A percentile compares a stretch with the other conserved stretches of the same genome.
These are phyloP conservation scores for Trichoderma breve DNA, from an alignment of 2,329 filamentous ascomycete genomes.

Conservation along the genomic window DNA sequence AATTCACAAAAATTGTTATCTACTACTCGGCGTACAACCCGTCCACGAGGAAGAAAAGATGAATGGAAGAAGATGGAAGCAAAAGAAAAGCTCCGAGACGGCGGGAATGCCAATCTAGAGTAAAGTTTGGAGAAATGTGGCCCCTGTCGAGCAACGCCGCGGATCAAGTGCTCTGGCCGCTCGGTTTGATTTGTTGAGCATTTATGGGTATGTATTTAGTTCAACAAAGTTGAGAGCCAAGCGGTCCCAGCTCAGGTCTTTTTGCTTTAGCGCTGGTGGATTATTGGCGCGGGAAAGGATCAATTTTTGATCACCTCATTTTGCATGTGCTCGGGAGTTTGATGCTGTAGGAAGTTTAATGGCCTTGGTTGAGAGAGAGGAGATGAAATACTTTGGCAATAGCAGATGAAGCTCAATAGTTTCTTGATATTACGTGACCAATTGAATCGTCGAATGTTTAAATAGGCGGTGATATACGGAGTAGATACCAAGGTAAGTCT, in stretches of 20 bases:
- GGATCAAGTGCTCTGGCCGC: conserved; percentile 2
- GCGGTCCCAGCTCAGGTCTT: background rate
- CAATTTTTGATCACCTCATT: background rate
- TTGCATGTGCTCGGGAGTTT: background rate
- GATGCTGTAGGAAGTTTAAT: background rate
- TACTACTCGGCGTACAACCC: background rate
- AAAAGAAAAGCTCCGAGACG: background rate
- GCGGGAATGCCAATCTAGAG: background rate
- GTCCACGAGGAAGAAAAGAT: background rate
- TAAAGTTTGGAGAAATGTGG: conserved; percentile 14
- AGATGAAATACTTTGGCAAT: background rate
- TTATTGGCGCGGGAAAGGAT: background rate
- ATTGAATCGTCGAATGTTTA: background rate
- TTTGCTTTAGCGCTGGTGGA: conserved; percentile 1
- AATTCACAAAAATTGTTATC: background rate
- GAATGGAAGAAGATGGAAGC: conserved; percentile 1
- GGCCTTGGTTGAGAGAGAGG: background rate
- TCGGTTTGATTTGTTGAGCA: conserved; percentile 19
- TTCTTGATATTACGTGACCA: background rate
- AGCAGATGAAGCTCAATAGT: background rate
- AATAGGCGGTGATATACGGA: background rate
- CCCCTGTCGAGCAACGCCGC: background rate
- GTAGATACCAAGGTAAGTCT: background rate
- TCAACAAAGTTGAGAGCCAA: conserved; percentile 4
- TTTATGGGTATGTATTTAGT: background rate